Evolutionary conservation across 495 filamentous ascomycete genomes (phyloP), one percentile per base, ranked within the genome.

Genomic region (Xylaria flabelliformis): DNA sequence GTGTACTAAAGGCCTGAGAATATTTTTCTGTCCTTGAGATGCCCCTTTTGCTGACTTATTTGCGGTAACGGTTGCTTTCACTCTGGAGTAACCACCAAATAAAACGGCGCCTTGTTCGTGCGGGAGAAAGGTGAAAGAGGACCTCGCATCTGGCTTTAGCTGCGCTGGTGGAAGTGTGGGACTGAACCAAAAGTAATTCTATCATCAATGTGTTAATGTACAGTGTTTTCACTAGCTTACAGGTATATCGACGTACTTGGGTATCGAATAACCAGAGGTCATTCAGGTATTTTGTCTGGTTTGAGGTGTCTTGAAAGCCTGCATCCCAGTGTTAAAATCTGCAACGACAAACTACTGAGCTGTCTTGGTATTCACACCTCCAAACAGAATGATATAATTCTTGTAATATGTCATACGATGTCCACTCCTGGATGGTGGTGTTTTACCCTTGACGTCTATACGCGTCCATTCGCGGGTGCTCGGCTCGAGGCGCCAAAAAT

Each of bases 361-460:
- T 17, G 61, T 26, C 64, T 29, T 41, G 4, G 56, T 24, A 71
- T 8, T 61, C 74, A 42, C 75, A 79, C 77, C 80, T 48, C 80
- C 81, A 44, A 83, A 82, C 29, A 83, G 70, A 69, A 80, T 78
- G 44, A 83, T 80, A 69, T 82, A 85, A 53, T 86, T 80, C 85
- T 97, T 98, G 85, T 88, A 97, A 74, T 93, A 95, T 17, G 94
- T 96, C 92, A 99, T 96, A 72, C 96, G 88, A 82, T 99, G 96
- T 3, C 96, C 96, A 76, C 92, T 95, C 73, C 96, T 86, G 8
- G 96, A 95, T 8, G 95, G 94, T 26, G 96, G 96, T 0, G 90
- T 89, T 80, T 95, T 94, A 59, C 93, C 92, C 84, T 97, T 97
- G 63, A 83, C 85, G 79, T 99, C 96, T 36, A 99, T 79, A 39